A percentile compares a stretch with the other conserved stretches of the same genome.
phyloP scores from a whole-genome alignment of 1,139 yeast genomes.

The Saccharomyces hybrid region DNA sequence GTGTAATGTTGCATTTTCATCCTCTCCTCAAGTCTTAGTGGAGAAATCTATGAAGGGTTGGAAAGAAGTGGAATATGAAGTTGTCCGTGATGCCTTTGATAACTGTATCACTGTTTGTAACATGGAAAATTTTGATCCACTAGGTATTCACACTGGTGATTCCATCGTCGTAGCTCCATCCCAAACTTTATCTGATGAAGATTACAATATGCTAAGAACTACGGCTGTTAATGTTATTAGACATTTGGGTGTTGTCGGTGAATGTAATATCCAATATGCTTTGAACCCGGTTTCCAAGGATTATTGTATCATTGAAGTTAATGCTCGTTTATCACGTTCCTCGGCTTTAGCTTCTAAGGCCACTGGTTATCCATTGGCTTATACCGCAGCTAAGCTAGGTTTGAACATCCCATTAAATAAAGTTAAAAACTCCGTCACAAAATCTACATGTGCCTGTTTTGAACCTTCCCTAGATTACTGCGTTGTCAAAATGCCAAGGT shows the following conservation, averaged over 20 bases:
- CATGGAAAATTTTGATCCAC: too few species aligned
- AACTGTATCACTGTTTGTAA: too few species aligned
- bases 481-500: conserved; percentile 97
- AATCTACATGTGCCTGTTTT: conserved; percentile 92
- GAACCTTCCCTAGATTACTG: conserved; percentile 97
- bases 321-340: too few species aligned
- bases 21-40: conserved; percentile 92
- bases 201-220: conserved; percentile 76
- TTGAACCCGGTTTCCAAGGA: conserved; percentile 90
- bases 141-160: too few species aligned
- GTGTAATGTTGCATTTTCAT: conserved; percentile 88
- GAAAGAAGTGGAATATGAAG: conserved; percentile 99
- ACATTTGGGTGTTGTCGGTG: conserved; percentile 98
- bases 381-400: conserved; percentile 29
- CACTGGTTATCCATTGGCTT: too few species aligned
- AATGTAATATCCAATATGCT: conserved; percentile 97
- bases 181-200: too few species aligned
- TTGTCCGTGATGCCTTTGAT: conserved; percentile 76
- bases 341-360: too few species aligned
- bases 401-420: conserved; percentile 88
- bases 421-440: conserved; percentile 88
- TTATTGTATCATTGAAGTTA: conserved; percentile 29
- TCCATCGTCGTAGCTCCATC: too few species aligned
- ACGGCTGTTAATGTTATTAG: conserved; percentile 96
- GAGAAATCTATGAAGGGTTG: conserved; percentile 98